Conservation (phyloP, 257 asterid genomes). For the Catharanthus roseus region DNA sequence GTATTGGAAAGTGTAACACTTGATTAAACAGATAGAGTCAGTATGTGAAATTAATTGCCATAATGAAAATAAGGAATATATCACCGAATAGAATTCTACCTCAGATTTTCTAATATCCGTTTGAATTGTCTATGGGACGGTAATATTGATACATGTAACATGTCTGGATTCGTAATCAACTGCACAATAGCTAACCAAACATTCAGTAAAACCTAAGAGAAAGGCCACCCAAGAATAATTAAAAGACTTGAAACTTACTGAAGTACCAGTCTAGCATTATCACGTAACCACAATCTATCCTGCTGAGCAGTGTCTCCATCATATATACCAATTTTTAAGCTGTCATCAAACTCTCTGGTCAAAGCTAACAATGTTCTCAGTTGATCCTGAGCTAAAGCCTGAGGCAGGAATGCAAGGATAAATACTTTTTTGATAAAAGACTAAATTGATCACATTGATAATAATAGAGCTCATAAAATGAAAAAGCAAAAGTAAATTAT, state of each 20-base stretch:
- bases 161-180: constrained; percentile 96
- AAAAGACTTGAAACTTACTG: constrained; percentile 23
- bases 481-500: neutral
- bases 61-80: neutral
- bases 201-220: constrained; percentile 16
- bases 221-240: neutral
- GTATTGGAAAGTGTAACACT: constrained; percentile 13
- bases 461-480: neutral
- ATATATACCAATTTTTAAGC: constrained; percentile 72
- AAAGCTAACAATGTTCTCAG: constrained; percentile 59
- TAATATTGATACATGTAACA: constrained; percentile 87
- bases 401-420: constrained; percentile 25
- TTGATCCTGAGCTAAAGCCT: constrained; percentile 99
- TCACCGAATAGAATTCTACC: constrained; percentile 34
- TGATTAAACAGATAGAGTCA: neutral
- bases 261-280: constrained; percentile 86
- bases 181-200: constrained; percentile 37
- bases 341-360: constrained; percentile 54
- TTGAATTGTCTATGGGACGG: constrained; percentile 78
- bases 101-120: constrained; percentile 73
- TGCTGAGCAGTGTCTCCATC: constrained; percentile 91
- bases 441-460: neutral
- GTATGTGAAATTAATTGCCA: neutral
- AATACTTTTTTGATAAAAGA: neutral
- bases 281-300: constrained; percentile 78